Conservation (phyloP, 768 basidiomycete genomes). For the Boletus huronensis region DNA sequence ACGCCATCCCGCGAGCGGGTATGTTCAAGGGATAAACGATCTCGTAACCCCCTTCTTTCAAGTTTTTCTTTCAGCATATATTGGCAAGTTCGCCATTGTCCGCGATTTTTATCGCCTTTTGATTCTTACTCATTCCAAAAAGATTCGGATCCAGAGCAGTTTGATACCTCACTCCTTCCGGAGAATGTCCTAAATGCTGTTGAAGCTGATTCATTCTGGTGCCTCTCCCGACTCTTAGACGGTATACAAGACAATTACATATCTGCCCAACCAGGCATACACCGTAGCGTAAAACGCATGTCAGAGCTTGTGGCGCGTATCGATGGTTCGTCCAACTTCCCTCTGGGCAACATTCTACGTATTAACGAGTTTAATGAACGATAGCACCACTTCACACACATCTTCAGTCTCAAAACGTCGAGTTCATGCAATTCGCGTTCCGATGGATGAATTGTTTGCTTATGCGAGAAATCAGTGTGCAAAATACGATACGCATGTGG, state of each 20-base stretch:
- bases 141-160: slow-evolving; percentile 90
- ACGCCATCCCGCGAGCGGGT: slow-evolving; percentile 95
- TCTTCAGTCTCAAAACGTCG: slow-evolving; percentile 86
- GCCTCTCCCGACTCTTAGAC: slow-evolving; percentile 89
- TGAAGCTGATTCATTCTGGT: slow-evolving; percentile 99
- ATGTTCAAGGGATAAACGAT: slow-evolving; percentile 99
- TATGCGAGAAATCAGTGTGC: slow-evolving; percentile 96
- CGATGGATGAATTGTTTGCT: slow-evolving; percentile 99
- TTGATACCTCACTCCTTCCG: slow-evolving; percentile 77
- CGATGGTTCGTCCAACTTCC: slow-evolving; percentile 56
- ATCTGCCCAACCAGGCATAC: slow-evolving; percentile 93
- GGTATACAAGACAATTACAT: slow-evolving; percentile 99
- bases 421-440: slow-evolving; percentile 99
- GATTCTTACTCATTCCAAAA: slow-evolving; percentile 9
- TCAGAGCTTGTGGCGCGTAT: slow-evolving; percentile 88
- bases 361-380: not conserved
- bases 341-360: not conserved
- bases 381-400: slow-evolving; percentile 84
- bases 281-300: slow-evolving; percentile 91
- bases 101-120: not conserved
- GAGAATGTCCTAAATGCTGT: slow-evolving; percentile 71
- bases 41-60: slow-evolving; percentile 97
- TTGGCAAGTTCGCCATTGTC: slow-evolving; percentile 51
- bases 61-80: slow-evolving; percentile 93
- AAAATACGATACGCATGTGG: slow-evolving; percentile 99